A percentile compares a stretch with the other conserved stretches of the same genome.
Conservation (phyloP, 202 grass and related monocot genomes). For the Dendrocalamus latiflorus region DNA sequence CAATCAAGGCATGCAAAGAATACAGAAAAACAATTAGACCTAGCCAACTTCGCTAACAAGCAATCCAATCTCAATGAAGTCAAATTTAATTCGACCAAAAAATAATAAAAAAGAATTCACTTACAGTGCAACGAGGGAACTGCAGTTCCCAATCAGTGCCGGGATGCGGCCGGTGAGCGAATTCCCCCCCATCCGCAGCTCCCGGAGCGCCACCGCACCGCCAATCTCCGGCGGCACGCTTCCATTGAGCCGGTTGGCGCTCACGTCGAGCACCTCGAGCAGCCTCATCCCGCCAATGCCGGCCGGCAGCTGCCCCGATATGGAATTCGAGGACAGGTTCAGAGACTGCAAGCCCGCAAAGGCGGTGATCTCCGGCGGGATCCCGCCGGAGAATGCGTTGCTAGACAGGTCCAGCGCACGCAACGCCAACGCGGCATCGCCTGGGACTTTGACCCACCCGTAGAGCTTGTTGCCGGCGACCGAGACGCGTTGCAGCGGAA, state of each 20-base stretch:
- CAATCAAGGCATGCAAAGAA: constrained; percentile 28
- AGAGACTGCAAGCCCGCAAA: constrained; percentile 50
- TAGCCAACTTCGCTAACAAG: constrained; percentile 40
- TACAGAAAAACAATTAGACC: constrained; percentile 15
- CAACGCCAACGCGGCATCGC: constrained; percentile 24
- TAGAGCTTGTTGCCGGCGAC: constrained; percentile 64
- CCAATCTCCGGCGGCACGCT: constrained; percentile 59
- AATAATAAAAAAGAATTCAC: constrained; percentile 24
- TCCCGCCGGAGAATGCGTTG: constrained; percentile 66
- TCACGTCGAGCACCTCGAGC: constrained; percentile 70
- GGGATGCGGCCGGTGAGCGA: constrained; percentile 65
- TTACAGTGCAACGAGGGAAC: constrained; percentile 72
- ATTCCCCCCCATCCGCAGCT: constrained; percentile 61
- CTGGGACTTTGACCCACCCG: constrained; percentile 48
- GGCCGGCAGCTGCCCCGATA: constrained; percentile 60
- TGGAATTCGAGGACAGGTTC: constrained; percentile 66
- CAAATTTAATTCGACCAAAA: background rate
- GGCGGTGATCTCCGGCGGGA: constrained; percentile 47
- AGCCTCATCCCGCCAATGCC: constrained; percentile 63
- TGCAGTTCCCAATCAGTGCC: constrained; percentile 72
- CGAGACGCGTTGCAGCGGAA: constrained; percentile 50
- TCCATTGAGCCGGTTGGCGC: constrained; percentile 53
- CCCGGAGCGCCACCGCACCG: constrained; percentile 61
- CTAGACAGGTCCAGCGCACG: constrained; percentile 68
- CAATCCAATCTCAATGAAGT: constrained; percentile 25